Conservation (phyloP, 306 rosid species). For the Calophaca sinica region DNA sequence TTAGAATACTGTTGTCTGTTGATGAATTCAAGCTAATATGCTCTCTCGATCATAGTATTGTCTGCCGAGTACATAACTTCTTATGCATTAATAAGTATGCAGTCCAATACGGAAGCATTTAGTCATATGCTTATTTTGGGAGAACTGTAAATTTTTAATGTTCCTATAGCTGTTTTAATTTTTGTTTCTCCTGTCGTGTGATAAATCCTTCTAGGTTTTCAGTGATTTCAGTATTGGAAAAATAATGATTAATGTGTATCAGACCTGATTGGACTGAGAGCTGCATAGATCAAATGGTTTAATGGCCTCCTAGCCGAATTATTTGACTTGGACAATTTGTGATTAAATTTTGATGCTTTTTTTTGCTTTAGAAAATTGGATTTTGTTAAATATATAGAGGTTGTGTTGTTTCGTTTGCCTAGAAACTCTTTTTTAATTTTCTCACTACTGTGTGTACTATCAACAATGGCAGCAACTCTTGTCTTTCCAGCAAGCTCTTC, state of each 20-base stretch:
- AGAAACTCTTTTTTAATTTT: conserved; percentile 16
- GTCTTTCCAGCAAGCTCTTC: conserved; percentile 69
- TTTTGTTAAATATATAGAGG: background rate
- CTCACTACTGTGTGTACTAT: conserved; percentile 34
- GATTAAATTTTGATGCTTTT: conserved; percentile 3
- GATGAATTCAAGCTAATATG: conserved; percentile 27
- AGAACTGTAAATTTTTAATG: conserved; percentile 21
- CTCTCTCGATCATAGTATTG: conserved; percentile 2
- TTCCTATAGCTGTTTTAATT: background rate
- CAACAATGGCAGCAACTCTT: conserved; percentile 64
- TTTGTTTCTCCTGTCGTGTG: conserved; percentile 20
- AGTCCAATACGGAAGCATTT: conserved; percentile 27
- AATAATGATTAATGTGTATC: conserved; percentile 10
- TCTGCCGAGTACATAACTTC: background rate
- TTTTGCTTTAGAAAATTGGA: background rate
- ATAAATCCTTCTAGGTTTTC: background rate
- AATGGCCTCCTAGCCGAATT: conserved; percentile 25
- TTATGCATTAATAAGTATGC: conserved; percentile 1
- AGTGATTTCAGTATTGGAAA: background rate
- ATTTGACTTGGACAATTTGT: background rate
- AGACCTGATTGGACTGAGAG: conserved; percentile 12
- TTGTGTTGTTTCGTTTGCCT: conserved; percentile 33
- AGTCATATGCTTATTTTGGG: conserved; percentile 17
- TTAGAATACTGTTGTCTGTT: conserved; percentile 33
- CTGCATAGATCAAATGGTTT: conserved; percentile 15